Conservation (phyloP, 2,329 filamentous ascomycete species). For the Zymoseptoria tritici region DNA sequence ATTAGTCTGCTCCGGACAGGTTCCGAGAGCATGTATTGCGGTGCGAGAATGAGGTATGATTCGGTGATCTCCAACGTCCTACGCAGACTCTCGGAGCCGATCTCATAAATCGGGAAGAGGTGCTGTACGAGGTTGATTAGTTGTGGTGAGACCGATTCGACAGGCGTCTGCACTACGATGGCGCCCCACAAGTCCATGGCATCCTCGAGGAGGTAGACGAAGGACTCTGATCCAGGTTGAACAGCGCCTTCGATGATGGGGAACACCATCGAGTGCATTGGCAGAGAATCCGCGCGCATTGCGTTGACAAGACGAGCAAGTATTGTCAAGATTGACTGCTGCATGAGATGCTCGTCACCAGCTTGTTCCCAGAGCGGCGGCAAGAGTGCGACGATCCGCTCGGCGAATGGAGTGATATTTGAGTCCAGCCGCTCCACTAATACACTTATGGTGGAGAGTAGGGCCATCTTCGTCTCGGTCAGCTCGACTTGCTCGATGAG, state of each 20-base stretch:
- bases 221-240: conserved; percentile 62
- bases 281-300: conserved; percentile 68
- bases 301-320: conserved; percentile 78
- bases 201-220: conserved; percentile 83
- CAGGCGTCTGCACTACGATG: conserved; percentile 56
- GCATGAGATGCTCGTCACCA: conserved; percentile 83
- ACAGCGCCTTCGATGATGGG: conserved; percentile 77
- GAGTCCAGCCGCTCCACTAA: conserved; percentile 76
- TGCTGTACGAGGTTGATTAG: conserved; percentile 37
- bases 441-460: conserved; percentile 77
- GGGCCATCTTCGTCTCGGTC: conserved; percentile 81
- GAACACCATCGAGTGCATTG: conserved; percentile 72
- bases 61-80: conserved; percentile 44
- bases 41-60: conserved; percentile 42
- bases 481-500: conserved; percentile 73
- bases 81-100: conserved; percentile 42
- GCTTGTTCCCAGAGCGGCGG: conserved; percentile 79
- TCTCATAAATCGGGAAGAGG: conserved; percentile 42
- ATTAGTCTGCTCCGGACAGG: conserved; percentile 35
- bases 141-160: conserved; percentile 33
- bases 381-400: conserved; percentile 72
- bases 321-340: conserved; percentile 83
- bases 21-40: conserved; percentile 38
- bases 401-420: conserved; percentile 59
- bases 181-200: conserved; percentile 82